Evolutionary conservation across 2,329 filamentous ascomycete genomes (phyloP).

Genomic region (Paramyrothecium roridum): DNA sequence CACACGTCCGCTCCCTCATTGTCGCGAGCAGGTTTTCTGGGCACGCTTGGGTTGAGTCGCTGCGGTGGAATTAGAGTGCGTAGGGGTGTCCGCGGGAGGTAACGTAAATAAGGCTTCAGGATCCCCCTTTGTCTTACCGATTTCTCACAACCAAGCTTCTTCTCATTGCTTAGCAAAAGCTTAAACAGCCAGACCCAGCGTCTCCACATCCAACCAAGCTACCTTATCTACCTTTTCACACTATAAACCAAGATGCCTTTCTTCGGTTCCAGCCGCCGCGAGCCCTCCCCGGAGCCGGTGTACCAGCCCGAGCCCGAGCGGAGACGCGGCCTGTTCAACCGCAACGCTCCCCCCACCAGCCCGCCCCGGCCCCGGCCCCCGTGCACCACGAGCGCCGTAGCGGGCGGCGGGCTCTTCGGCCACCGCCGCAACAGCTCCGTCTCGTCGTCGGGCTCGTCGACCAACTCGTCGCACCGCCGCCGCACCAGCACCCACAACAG

Average conservation of each 20-base stretch:
- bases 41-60: neutral
- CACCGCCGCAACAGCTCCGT: conserved; percentile 23
- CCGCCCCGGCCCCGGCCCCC: conserved; percentile 7
- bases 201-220: neutral
- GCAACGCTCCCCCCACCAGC: neutral
- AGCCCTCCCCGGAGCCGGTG: conserved; percentile 27
- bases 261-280: conserved; percentile 21
- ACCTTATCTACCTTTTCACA: neutral
- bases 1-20: neutral
- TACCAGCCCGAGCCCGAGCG: conserved; percentile 21
- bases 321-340: neutral
- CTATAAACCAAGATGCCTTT: conserved; percentile 23
- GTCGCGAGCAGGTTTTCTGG: neutral
- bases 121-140: neutral
- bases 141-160: neutral
- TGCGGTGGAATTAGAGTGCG: neutral
- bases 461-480: conserved; percentile 12
- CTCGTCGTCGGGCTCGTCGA: conserved; percentile 14
- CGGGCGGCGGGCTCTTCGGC: conserved; percentile 36
- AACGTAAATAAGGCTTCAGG: neutral
- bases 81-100: neutral
- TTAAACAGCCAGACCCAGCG: neutral
- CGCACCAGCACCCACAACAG: conserved; percentile 6
- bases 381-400: neutral
- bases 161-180: neutral